Evolutionary conservation across 805 yeast species (phyloP).

Genomic region (Candida saitoana): DNA sequence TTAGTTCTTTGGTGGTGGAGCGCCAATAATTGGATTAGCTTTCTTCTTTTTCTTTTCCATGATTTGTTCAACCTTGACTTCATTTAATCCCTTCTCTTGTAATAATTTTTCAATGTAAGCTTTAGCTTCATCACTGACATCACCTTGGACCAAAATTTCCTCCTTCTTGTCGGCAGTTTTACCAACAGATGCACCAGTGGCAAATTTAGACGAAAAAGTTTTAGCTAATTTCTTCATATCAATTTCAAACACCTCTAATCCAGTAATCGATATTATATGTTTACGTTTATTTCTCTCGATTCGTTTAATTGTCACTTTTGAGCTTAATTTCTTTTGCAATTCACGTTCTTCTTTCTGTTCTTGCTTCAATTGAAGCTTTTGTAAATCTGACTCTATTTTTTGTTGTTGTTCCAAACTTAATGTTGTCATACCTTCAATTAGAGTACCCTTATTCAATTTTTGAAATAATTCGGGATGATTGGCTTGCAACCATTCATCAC

Average conservation of each 20-base stretch:
- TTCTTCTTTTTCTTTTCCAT: slow-evolving; percentile 75
- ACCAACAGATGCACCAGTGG: slow-evolving; percentile 91
- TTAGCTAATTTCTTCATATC: slow-evolving; percentile 90
- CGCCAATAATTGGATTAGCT: slow-evolving; percentile 14
- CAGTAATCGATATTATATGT: slow-evolving; percentile 79
- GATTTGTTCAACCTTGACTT: slow-evolving; percentile 83
- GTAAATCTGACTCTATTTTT: slow-evolving; percentile 74
- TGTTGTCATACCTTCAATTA: slow-evolving; percentile 54
- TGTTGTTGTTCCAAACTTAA: slow-evolving; percentile 75
- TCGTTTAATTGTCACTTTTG: slow-evolving; percentile 78
- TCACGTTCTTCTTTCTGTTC: slow-evolving; percentile 84
- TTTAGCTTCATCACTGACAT: slow-evolving; percentile 88
- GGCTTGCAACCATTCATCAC: slow-evolving; percentile 76
- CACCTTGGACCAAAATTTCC: slow-evolving; percentile 91
- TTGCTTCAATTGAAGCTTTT: slow-evolving; percentile 81
- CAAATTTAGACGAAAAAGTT: slow-evolving; percentile 89
- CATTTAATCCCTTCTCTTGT: slow-evolving; percentile 76
- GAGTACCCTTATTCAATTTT: slow-evolving; percentile 57
- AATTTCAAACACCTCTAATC: slow-evolving; percentile 82
- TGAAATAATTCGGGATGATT: slow-evolving; percentile 54
- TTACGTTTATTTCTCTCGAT: slow-evolving; percentile 88
- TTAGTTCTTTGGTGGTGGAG: slow-evolving; percentile 1
- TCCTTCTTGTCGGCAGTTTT: slow-evolving; percentile 90
- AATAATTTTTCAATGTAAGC: slow-evolving; percentile 65
- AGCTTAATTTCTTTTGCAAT: slow-evolving; percentile 68